Percentiles rank a stretch among this genome's conserved stretches.
Conservation (phyloP, 768 basidiomycete species). For the Boletales sp. region DNA sequence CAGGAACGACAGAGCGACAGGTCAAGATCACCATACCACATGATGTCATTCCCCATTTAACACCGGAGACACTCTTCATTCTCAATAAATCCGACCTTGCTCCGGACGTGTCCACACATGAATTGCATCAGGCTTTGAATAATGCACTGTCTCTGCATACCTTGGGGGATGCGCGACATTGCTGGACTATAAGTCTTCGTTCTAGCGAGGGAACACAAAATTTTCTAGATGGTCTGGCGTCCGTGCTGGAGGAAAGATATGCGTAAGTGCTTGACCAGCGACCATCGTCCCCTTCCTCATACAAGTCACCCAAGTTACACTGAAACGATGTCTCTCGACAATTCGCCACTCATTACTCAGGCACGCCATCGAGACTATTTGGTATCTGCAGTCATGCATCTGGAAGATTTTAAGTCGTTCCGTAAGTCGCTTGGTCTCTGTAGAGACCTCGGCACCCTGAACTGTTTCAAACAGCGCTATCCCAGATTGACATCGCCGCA, state of each 20-base stretch:
- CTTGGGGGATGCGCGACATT: neutral
- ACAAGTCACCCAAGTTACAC: conserved; percentile 11
- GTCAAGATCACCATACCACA: conserved; percentile 37
- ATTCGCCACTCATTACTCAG: conserved; percentile 67
- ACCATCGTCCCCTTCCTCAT: neutral
- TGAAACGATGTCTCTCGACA: conserved; percentile 17
- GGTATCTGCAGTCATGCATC: conserved; percentile 49
- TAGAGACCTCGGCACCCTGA: neutral
- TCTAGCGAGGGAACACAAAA: conserved; percentile 52
- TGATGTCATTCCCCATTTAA: conserved; percentile 48
- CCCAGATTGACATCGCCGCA: conserved; percentile 78
- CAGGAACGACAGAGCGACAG: neutral
- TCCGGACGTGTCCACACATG: conserved; percentile 4
- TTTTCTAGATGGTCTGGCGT: conserved; percentile 60
- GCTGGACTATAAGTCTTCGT: conserved; percentile 65
- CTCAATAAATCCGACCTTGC: conserved; percentile 77
- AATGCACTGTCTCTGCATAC: conserved; percentile 8
- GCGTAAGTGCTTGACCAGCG: conserved; percentile 9
- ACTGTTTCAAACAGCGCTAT: conserved; percentile 39
- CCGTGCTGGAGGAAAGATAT: conserved; percentile 36
- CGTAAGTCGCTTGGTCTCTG: conserved; percentile 17
- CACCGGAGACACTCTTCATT: conserved; percentile 59
- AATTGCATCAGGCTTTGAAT: conserved; percentile 18
- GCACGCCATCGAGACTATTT: conserved; percentile 78
- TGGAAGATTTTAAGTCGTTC: conserved; percentile 30